phyloP scores from a whole-genome alignment of 257 asterid genomes.

The Plantago ovata region DNA sequence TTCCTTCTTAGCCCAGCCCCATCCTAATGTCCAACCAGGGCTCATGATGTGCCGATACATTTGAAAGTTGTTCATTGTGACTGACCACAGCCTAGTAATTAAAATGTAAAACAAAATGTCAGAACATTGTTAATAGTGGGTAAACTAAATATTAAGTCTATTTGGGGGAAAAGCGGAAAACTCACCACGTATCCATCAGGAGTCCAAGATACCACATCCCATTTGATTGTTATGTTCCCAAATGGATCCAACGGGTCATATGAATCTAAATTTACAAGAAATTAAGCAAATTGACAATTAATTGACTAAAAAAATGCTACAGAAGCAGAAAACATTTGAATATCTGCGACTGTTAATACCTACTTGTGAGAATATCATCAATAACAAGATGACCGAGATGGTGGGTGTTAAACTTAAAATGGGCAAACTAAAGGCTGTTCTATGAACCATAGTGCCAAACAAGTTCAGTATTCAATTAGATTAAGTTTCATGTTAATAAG shows the following conservation, averaged over 20 bases:
- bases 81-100: slow-evolving; percentile 53
- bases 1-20: slow-evolving; percentile 84
- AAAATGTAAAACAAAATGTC: background rate
- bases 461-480: slow-evolving; percentile 15
- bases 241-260: slow-evolving; percentile 81
- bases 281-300: background rate
- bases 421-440: background rate
- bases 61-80: slow-evolving; percentile 71
- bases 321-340: background rate
- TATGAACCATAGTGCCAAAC: slow-evolving; percentile 14
- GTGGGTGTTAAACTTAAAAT: slow-evolving; percentile 17
- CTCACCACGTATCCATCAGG: slow-evolving; percentile 74
- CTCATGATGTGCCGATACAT: slow-evolving; percentile 64
- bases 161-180: slow-evolving; percentile 4
- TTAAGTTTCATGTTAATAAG: background rate
- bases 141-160: background rate
- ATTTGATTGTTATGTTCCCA: slow-evolving; percentile 77
- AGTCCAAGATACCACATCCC: slow-evolving; percentile 81
- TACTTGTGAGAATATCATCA: slow-evolving; percentile 34
- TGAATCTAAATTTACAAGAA: slow-evolving; percentile 33
- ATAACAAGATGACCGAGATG: slow-evolving; percentile 28
- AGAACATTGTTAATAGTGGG: background rate
- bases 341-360: slow-evolving; percentile 19
- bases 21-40: slow-evolving; percentile 73
- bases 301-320: slow-evolving; percentile 2